Conservation (phyloP, 2,329 filamentous ascomycete genomes). For the Pyricularia grisea region DNA sequence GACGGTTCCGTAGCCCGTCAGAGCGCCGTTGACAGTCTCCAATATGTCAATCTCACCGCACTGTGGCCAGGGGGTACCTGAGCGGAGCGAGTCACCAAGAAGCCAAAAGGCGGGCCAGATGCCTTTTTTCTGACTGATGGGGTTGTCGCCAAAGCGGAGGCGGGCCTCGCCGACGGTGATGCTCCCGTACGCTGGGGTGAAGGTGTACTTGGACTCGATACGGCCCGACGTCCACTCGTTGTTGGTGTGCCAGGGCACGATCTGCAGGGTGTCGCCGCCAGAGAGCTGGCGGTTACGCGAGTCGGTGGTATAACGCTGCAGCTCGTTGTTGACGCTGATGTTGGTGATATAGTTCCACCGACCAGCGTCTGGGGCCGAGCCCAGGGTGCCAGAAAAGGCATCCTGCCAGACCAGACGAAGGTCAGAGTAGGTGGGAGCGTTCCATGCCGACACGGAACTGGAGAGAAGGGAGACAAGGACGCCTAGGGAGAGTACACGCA, state of each 20-base stretch:
- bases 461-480: slow-evolving; percentile 15
- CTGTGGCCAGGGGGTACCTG: slow-evolving; percentile 35
- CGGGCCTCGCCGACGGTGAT: slow-evolving; percentile 32
- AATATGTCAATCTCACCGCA: slow-evolving; percentile 43
- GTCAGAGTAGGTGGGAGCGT: slow-evolving; percentile 28
- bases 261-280: slow-evolving; percentile 38
- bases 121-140: slow-evolving; percentile 30
- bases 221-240: slow-evolving; percentile 40
- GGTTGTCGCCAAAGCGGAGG: slow-evolving; percentile 33
- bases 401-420: slow-evolving; percentile 32
- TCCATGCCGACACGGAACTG: slow-evolving; percentile 22
- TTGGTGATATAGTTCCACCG: slow-evolving; percentile 28
- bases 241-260: slow-evolving; percentile 30
- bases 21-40: slow-evolving; percentile 36
- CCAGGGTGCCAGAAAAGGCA: slow-evolving; percentile 27
- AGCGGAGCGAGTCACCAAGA: slow-evolving; percentile 35
- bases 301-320: slow-evolving; percentile 33
- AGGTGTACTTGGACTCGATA: slow-evolving; percentile 36
- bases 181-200: slow-evolving; percentile 29
- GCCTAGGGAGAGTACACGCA: not conserved
- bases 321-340: slow-evolving; percentile 32
- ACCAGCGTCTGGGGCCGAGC: slow-evolving; percentile 20
- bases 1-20: slow-evolving; percentile 35
- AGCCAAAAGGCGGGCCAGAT: slow-evolving; percentile 47
- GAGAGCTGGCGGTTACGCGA: slow-evolving; percentile 36